Base-by-base conservation (phyloP, 495 filamentous ascomycete genomes). In the Acidiella bohemica region DNA sequence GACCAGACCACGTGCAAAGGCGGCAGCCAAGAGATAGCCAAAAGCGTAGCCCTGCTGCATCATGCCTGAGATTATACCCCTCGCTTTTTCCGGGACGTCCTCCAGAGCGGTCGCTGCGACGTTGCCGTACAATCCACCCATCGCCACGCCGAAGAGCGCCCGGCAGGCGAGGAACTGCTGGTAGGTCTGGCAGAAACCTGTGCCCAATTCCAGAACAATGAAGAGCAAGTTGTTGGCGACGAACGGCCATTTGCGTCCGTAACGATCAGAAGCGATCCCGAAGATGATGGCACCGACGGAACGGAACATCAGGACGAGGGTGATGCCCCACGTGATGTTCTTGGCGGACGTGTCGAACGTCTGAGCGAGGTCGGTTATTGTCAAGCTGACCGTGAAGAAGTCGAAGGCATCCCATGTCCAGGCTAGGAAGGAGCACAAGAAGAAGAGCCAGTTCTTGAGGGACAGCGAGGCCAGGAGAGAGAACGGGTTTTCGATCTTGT, bases 321-420 rank as follows among this genome's bases (percentile, higher is more conserved):
- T 93, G 41, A 93, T 93, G 17, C 84, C 84, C 84, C 84, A 92
- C 18, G 84, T 87, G 42, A 93, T 90, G 28, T 90, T 75, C 3
- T 77, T 71, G 25, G 78, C 78, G 30, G 68, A 61, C 48, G 70
- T 73, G 42, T 65, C 30, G 49, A 90, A 93, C 1, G 62, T 58
- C 48, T 74, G 58, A 19, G 81, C 76, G 20, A 93, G 66, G 22
- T 84, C 59, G 4, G 61, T 59, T 16, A 84, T 73, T 0, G 82
- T 85, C 40, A 93, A 58, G 5, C 78, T 83, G 50, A 90, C 82
- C 45, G 81, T 87, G 66, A 93, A 93, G 67, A 93, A 93, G 54
- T 93, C 84, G 46, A 90, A 87, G 11, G 84, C 74, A 56, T 93
- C 84, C 80, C 83, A 88, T 0, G 76, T 74, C 73, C 73, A 57